A percentile compares a stretch with the other conserved stretches of the same genome.
phyloP scores from a whole-genome alignment of 768 basidiomycete genomes.

The Suillus variegatus region DNA sequence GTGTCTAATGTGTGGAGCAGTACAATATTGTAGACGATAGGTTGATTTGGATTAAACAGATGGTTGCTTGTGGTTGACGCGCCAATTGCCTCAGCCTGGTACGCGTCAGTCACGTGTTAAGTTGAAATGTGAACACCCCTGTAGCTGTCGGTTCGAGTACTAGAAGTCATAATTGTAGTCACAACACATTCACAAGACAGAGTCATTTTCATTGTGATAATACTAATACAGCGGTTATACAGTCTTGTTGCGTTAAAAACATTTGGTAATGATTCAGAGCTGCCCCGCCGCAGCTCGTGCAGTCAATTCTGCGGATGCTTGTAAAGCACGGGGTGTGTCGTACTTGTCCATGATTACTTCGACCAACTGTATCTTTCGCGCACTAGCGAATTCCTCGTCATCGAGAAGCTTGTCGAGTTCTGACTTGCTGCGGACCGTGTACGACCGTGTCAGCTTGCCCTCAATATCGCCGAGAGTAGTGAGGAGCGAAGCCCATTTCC shows the following conservation, averaged over 20 bases:
- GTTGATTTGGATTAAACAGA: not conserved
- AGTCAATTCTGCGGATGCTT: slow-evolving; percentile 47
- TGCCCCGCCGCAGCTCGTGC: slow-evolving; percentile 15
- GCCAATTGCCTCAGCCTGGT: not conserved
- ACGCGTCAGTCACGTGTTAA: slow-evolving; percentile 31
- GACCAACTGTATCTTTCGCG: slow-evolving; percentile 73
- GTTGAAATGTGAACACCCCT: slow-evolving; percentile 1
- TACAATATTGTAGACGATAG: not conserved
- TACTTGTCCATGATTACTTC: slow-evolving; percentile 75
- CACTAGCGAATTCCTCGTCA: slow-evolving; percentile 57
- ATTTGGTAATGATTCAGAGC: slow-evolving; percentile 9
- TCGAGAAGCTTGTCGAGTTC: slow-evolving; percentile 72
- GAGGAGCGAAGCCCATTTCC: slow-evolving; percentile 70
- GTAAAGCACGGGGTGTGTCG: slow-evolving; percentile 71
- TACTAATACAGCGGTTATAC: not conserved
- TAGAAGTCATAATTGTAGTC: not conserved
- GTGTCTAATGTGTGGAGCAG: slow-evolving; percentile 1
- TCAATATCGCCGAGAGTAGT: slow-evolving; percentile 54
- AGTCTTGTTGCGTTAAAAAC: not conserved
- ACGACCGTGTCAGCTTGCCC: slow-evolving; percentile 54
- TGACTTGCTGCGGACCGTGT: slow-evolving; percentile 63
- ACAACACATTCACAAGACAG: not conserved
- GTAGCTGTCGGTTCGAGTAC: not conserved
- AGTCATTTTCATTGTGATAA: not conserved
- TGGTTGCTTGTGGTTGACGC: slow-evolving; percentile 2